These are phyloP conservation scores for Nothophytophthora sp. DNA, from an alignment of 352 stramenopile genomes.

Conservation along the genomic window DNA sequence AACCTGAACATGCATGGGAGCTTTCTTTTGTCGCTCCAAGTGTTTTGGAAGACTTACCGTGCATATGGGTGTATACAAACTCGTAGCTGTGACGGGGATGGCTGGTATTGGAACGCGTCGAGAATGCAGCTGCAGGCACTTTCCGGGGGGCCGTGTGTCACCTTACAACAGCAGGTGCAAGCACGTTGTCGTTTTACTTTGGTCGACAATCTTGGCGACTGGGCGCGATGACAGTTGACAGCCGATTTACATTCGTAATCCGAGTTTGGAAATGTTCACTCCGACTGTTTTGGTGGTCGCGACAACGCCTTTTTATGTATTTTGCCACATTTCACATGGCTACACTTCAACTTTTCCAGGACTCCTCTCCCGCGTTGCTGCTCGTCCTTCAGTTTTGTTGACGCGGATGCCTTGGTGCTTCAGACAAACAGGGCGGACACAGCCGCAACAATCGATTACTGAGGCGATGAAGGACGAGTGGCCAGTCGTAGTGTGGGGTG, in stretches of 20 bases:
- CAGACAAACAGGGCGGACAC: too few relatives aligned
- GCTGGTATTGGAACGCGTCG: slow-evolving; percentile 12
- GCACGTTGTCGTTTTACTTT: not conserved
- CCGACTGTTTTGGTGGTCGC: slow-evolving; percentile 17
- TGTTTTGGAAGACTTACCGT: slow-evolving; percentile 2
- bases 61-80: not conserved
- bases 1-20: too few relatives aligned
- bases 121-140: slow-evolving; percentile 16
- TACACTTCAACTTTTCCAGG: slow-evolving; percentile 14
- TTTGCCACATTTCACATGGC: slow-evolving; percentile 17
- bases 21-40: too few relatives aligned
- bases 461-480: too few relatives aligned
- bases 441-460: too few relatives aligned
- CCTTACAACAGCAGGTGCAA: not conserved
- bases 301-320: slow-evolving; percentile 1
- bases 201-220: not conserved
- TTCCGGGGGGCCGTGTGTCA: not conserved
- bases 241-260: too few relatives aligned
- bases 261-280: too few relatives aligned
- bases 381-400: too few relatives aligned
- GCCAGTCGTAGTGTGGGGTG: too few relatives aligned
- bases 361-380: not conserved
- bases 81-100: not conserved
- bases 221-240: slow-evolving; percentile 3
- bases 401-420: too few relatives aligned